Evolutionary conservation across 2,329 filamentous ascomycete genomes (phyloP).

Genomic region (Aspergillus glaucus): DNA sequence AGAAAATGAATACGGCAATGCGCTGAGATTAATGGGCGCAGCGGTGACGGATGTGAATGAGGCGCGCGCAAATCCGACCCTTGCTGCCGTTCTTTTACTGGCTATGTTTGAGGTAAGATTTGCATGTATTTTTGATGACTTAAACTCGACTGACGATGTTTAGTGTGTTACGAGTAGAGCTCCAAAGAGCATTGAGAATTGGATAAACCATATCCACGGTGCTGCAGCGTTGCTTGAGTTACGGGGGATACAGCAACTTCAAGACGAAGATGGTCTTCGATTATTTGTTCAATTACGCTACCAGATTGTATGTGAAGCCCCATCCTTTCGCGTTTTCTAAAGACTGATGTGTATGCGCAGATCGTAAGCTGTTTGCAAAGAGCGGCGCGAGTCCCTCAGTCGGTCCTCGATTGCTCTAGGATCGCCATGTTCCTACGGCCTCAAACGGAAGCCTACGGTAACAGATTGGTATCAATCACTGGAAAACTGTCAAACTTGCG

Average conservation of each 20-base stretch:
- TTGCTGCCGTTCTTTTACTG: slow-evolving; percentile 52
- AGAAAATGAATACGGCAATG: slow-evolving; percentile 49
- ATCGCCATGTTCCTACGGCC: slow-evolving; percentile 24
- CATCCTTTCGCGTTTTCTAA: neutral
- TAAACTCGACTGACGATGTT: neutral
- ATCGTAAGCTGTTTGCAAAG: slow-evolving; percentile 32
- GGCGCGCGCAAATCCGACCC: slow-evolving; percentile 38
- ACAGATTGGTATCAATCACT: slow-evolving; percentile 23
- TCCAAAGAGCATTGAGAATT: slow-evolving; percentile 44
- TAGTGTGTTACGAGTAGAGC: slow-evolving; percentile 37
- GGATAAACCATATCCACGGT: slow-evolving; percentile 54
- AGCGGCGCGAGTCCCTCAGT: slow-evolving; percentile 23
- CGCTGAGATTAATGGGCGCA: slow-evolving; percentile 41
- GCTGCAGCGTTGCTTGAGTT: slow-evolving; percentile 52
- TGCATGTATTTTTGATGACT: neutral
- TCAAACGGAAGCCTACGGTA: slow-evolving; percentile 20
- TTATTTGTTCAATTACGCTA: slow-evolving; percentile 52
- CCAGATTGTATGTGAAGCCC: slow-evolving; percentile 44
- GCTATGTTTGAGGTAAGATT: slow-evolving; percentile 56
- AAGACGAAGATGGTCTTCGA: slow-evolving; percentile 42
- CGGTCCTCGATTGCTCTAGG: slow-evolving; percentile 26
- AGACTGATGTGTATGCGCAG: slow-evolving; percentile 13
- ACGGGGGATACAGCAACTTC: slow-evolving; percentile 32
- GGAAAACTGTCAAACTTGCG: slow-evolving; percentile 27
- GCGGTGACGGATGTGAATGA: slow-evolving; percentile 28